A percentile compares a stretch with the other conserved stretches of the same genome.
Evolutionary conservation across 2,329 filamentous ascomycete genomes (phyloP).

Genomic region (Fusarium devonianum): DNA sequence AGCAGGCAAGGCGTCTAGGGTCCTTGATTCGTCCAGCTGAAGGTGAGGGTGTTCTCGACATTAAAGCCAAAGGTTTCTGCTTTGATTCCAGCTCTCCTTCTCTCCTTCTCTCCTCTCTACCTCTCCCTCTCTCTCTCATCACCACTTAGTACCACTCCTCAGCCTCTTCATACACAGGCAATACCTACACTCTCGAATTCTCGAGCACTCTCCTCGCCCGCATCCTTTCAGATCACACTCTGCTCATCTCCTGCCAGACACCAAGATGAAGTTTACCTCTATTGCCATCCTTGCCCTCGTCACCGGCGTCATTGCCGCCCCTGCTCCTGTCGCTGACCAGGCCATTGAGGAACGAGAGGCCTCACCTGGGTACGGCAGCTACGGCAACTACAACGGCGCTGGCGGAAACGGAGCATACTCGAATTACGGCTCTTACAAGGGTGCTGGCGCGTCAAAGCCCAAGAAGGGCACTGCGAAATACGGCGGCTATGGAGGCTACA

Average conservation of each 20-base stretch:
- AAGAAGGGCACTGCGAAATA: too few species aligned
- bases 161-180: too few species aligned
- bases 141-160: too few species aligned
- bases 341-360: not conserved
- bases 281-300: constrained; percentile 37
- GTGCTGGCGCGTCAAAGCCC: too few species aligned
- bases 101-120: constrained; percentile 8
- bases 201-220: not conserved
- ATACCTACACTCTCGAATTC: not conserved
- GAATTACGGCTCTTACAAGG: constrained; percentile 18
- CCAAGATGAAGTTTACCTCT: constrained; percentile 44
- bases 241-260: not conserved
- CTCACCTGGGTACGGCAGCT: not conserved
- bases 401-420: constrained; percentile 15
- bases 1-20: not conserved
- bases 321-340: constrained; percentile 30
- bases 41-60: not conserved
- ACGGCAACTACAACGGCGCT: constrained; percentile 12
- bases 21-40: not conserved
- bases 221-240: not conserved
- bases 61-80: constrained; percentile 25
- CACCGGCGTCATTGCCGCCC: constrained; percentile 38
- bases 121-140: constrained; percentile 1
- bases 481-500: constrained; percentile 1
- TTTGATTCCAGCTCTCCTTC: not conserved